Evolutionary conservation across 352 stramenopile species (phyloP).

Genomic region (Phytophthora citricola): DNA sequence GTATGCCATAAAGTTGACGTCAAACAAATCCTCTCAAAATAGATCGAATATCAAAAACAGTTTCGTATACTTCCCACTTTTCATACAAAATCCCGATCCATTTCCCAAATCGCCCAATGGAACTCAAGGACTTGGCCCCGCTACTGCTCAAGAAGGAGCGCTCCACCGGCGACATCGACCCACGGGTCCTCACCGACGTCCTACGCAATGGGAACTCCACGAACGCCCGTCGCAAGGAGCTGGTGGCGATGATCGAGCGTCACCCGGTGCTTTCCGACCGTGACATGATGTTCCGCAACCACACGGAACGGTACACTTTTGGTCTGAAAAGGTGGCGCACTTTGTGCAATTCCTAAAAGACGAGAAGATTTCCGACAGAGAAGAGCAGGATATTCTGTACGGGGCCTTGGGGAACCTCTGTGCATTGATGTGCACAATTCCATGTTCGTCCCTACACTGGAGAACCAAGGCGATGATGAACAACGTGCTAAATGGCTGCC

Average conservation of each 20-base stretch:
- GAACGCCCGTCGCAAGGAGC: slow-evolving; percentile 19
- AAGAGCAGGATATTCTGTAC: slow-evolving; percentile 21
- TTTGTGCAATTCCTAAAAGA: slow-evolving; percentile 23
- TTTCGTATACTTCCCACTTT: not conserved
- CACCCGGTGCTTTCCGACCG: slow-evolving; percentile 26
- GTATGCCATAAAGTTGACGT: not conserved
- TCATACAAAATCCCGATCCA: not conserved
- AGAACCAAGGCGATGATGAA: slow-evolving; percentile 27
- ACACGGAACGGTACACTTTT: slow-evolving; percentile 28
- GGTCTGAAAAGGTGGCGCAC: slow-evolving; percentile 26
- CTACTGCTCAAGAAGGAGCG: slow-evolving; percentile 25
- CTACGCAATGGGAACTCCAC: slow-evolving; percentile 12
- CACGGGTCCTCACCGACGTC: slow-evolving; percentile 10
- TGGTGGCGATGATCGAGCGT: slow-evolving; percentile 15
- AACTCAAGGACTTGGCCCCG: slow-evolving; percentile 28
- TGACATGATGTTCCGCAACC: slow-evolving; percentile 30
- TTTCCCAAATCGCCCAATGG: slow-evolving; percentile 12
- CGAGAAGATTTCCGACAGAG: not conserved
- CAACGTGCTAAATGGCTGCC: slow-evolving; percentile 29
- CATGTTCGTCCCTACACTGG: slow-evolving; percentile 33
- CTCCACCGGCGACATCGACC: slow-evolving; percentile 16
- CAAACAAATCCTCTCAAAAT: slow-evolving; percentile 1
- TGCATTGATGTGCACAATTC: slow-evolving; percentile 17
- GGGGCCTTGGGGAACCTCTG: slow-evolving; percentile 10
- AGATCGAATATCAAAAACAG: not conserved